Evolutionary conservation across 75 land plant genomes (phyloP).

Genomic region (Picea sitchensis): DNA sequence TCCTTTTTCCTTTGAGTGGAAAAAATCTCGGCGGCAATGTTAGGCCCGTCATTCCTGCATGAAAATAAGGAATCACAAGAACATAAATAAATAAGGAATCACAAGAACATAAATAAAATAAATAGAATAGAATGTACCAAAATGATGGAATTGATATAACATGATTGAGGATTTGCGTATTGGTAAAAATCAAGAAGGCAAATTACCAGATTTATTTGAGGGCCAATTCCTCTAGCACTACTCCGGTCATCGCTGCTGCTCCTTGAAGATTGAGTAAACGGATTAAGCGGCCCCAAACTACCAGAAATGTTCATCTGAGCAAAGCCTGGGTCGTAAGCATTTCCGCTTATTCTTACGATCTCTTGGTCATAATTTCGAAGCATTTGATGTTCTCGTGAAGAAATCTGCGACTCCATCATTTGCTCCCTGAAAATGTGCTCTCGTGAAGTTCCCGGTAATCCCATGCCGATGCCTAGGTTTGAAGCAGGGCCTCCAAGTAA

Average conservation of each 20-base stretch:
- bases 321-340: slow-evolving; percentile 8
- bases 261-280: slow-evolving; percentile 1
- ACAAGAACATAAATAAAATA: too few relatives aligned
- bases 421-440: slow-evolving; percentile 39
- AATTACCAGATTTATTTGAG: not conserved
- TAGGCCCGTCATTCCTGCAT: slow-evolving; percentile 7
- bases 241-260: slow-evolving; percentile 7
- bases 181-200: too few relatives aligned
- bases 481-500: slow-evolving; percentile 10
- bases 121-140: too few relatives aligned
- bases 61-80: not conserved
- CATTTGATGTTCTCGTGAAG: slow-evolving; percentile 28
- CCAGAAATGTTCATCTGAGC: not conserved
- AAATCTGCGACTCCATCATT: slow-evolving; percentile 27
- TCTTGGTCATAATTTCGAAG: slow-evolving; percentile 11
- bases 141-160: too few relatives aligned
- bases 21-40: not conserved
- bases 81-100: too few relatives aligned
- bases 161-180: too few relatives aligned
- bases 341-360: slow-evolving; percentile 9
- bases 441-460: slow-evolving; percentile 14
- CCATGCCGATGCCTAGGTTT: slow-evolving; percentile 15
- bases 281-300: slow-evolving; percentile 9
- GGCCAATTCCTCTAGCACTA: slow-evolving; percentile 10
- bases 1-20: not conserved